A percentile compares a stretch with the other conserved stretches of the same genome.
These are phyloP conservation scores for Phytophthora palmivora DNA, from an alignment of 352 stramenopile genomes.

Conservation along the genomic window DNA sequence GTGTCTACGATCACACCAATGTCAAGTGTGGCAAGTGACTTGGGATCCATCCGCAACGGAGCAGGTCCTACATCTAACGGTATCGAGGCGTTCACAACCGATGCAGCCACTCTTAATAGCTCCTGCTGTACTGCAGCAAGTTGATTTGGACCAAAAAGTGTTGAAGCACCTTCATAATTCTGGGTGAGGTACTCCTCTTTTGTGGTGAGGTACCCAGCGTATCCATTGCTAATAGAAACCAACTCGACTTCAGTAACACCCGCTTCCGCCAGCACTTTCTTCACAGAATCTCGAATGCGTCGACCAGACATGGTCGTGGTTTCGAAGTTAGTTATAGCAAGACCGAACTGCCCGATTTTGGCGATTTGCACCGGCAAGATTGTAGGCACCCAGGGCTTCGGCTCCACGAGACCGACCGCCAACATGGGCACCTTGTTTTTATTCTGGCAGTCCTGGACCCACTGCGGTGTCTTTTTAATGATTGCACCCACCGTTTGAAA, in stretches of 20 bases:
- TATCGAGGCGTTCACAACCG: background rate
- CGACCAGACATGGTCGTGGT: conserved; percentile 66
- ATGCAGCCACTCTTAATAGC: conserved; percentile 38
- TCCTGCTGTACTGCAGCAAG: conserved; percentile 65
- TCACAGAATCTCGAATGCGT: conserved; percentile 47
- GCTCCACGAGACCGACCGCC: conserved; percentile 49
- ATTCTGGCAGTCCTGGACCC: conserved; percentile 53
- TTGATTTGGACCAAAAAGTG: conserved; percentile 74
- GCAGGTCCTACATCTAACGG: background rate
- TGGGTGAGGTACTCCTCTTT: conserved; percentile 67
- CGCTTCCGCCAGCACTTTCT: conserved; percentile 23
- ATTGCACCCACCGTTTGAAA: background rate
- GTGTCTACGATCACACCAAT: too few species aligned
- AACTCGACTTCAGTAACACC: conserved; percentile 61
- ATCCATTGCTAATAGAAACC: conserved; percentile 59
- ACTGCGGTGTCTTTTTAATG: conserved; percentile 24
- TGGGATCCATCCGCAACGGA: background rate
- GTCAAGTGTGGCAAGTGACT: background rate
- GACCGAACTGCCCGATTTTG: conserved; percentile 57
- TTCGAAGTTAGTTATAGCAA: conserved; percentile 67
- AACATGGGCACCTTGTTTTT: conserved; percentile 51
- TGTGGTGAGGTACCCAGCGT: conserved; percentile 73
- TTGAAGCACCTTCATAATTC: conserved; percentile 79
- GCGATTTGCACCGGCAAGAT: conserved; percentile 67
- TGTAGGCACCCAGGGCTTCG: conserved; percentile 47